Base-by-base conservation (phyloP, 2,329 filamentous ascomycete species). In the Thelonectria olida region DNA sequence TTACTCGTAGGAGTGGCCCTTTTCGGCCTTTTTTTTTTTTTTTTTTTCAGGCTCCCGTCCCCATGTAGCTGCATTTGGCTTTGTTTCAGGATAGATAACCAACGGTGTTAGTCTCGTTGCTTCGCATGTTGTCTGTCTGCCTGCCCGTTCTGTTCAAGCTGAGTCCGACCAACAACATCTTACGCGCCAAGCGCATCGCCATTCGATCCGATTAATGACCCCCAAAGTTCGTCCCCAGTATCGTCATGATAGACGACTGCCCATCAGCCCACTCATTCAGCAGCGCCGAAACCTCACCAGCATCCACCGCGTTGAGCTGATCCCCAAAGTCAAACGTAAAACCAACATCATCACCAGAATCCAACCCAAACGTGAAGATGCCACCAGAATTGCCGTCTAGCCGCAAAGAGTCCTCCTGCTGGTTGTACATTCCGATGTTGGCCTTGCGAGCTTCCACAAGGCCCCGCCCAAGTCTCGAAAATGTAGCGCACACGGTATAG, bases 401-500 rank as follows among this genome's bases (percentile, higher is more conserved):
- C 10, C 9, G 31, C 31, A 34, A 34, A 13, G 6, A 15, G 31
- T 34, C 31, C 9, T 34, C 31, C 10, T 13, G 31, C 10, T 13
- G 10, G 10, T 34, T 15, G 31, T 34, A 34, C 31, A 13, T 34
- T 10, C 31, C 31, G 4, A 34, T 15, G 31, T 10, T 10, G 7
- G 6, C 28, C 9, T 15, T 15, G 31, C 47, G 54, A 17, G 41
- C 58, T 34, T 68, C 66, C 3, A 68, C 66, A 55, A 68, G 62
- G 0, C 63, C 49, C 4, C 60, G 53, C 6, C 61, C 66, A 3
- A 68, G 41, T 13, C 61, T 42, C 10, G 58, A 42, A 8, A 68
- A 68, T 0, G 66, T 62, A 20, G 47, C 52, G 13, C 65, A 68
- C 13, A 68, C 60, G 34, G 66, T 58, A 23, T 64, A 68, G 2